Conservation (phyloP, 2,329 filamentous ascomycete species). For the Elsinoe australis region DNA sequence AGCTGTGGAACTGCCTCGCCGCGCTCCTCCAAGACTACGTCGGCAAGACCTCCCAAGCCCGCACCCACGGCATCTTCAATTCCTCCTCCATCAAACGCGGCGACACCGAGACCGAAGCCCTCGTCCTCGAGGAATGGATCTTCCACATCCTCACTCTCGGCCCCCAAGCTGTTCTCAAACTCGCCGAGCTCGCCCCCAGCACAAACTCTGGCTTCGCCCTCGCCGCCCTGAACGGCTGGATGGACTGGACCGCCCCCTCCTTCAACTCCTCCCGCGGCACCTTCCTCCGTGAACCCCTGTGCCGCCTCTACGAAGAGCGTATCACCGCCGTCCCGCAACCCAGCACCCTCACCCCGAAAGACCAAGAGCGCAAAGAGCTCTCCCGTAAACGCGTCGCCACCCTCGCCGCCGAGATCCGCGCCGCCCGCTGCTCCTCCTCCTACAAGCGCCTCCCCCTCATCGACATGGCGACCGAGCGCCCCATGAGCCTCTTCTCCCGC, state of each 20-base stretch:
- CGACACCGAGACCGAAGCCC: slow-evolving; percentile 46
- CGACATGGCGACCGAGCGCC: slow-evolving; percentile 32
- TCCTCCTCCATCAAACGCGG: slow-evolving; percentile 39
- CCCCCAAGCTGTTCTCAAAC: slow-evolving; percentile 47
- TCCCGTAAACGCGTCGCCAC: slow-evolving; percentile 37
- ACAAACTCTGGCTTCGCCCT: slow-evolving; percentile 43
- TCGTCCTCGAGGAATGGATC: slow-evolving; percentile 54
- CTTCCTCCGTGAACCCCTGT: slow-evolving; percentile 55
- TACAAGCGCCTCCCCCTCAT: slow-evolving; percentile 34
- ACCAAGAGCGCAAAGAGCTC: slow-evolving; percentile 32
- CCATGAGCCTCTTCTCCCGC: slow-evolving; percentile 29
- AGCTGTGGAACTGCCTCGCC: slow-evolving; percentile 55
- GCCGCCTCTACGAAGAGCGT: slow-evolving; percentile 51
- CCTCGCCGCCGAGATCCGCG: slow-evolving; percentile 38
- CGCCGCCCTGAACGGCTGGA: slow-evolving; percentile 49
- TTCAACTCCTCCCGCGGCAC: slow-evolving; percentile 42
- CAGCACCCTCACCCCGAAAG: slow-evolving; percentile 26
- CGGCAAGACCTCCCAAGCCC: slow-evolving; percentile 47
- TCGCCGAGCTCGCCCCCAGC: slow-evolving; percentile 37
- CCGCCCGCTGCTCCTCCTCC: slow-evolving; percentile 31
- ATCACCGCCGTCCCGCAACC: slow-evolving; percentile 29
- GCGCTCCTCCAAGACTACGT: slow-evolving; percentile 50
- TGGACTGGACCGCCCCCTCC: slow-evolving; percentile 46
- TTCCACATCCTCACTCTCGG: slow-evolving; percentile 53
- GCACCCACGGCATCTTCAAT: slow-evolving; percentile 50